Evolutionary conservation across 2,329 filamentous ascomycete species (phyloP), one percentile per base, ranked within the genome.

Genomic region (Apiospora saccharicola): DNA sequence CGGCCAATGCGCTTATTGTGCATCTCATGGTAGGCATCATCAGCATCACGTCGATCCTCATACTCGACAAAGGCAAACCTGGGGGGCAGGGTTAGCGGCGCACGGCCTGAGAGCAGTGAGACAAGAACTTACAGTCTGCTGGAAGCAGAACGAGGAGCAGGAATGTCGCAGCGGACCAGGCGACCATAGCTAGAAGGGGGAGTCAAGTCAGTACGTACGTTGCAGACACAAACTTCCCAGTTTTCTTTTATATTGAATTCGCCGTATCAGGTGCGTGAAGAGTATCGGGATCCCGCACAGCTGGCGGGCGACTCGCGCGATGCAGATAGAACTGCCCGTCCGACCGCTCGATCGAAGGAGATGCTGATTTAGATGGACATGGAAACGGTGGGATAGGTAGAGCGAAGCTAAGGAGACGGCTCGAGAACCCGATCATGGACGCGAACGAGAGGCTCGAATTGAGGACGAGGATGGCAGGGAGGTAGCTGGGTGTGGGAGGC

Each of bases 11-110:
- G 94, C 90, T 98, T 98, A 88, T 98, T 98, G 82, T 99, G 96
- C 96, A 99, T 99, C 86, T 99, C 96, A 83, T 99, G 94, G 83
- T 99, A 99, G 68, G 96, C 96, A 86, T 99, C 96, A 83, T 99
- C 96, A 75, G 96, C 95, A 88, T 99, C 96, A 78, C 96, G 95
- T 79, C 96, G 94, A 83, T 95, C 97, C 87, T 99, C 96, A 84
- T 99, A 99, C 86, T 99, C 96, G 76, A 99, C 96, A 83, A 99
- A 99, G 49, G 96, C 96, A 83, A 99, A 99, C 77, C 96, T 91
- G 37, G 1, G 47, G 5, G 5, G 14, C 47, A 37, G 7, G 24
- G 6, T 26, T 43, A 46, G 69, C 44, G 14, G 44, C 37, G 37
- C 37, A 67, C 43, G 22, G 30, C 44, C 10, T 24, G 13, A 49